phyloP scores from a whole-genome alignment of 225 moss, liverwort and hornwort genomes.

The Sphagnum tenellum region DNA sequence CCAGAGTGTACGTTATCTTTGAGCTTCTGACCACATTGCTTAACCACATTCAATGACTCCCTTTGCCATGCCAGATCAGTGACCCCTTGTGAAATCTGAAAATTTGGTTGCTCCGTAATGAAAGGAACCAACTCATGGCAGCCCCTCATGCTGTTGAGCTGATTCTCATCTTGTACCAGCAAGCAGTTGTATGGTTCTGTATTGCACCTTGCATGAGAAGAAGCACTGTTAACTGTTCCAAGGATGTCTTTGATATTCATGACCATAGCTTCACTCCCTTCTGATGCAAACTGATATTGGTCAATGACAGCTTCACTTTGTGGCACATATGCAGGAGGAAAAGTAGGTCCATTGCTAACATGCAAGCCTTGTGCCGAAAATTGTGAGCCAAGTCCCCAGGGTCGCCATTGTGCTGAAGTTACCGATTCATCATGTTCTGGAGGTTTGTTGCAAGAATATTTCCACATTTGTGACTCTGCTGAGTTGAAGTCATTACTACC shows the following conservation, averaged over 20 bases:
- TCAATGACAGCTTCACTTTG: neutral
- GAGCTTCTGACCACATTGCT: too few species aligned
- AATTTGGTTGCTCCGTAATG: neutral
- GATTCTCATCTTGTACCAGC: neutral
- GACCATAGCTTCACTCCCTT: neutral
- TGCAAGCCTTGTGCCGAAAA: neutral
- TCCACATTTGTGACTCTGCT: neutral
- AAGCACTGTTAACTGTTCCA: too few species aligned
- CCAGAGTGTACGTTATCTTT: too few species aligned
- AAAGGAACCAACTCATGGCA: slow-evolving; percentile 4
- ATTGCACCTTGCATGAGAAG: too few species aligned
- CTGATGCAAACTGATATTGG: neutral
- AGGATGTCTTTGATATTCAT: too few species aligned
- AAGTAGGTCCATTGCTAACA: neutral
- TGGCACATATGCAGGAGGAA: neutral
- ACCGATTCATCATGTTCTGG: too few species aligned
- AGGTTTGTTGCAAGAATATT: too few species aligned
- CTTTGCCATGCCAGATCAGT: neutral
- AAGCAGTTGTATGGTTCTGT: too few species aligned
- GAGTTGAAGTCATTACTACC: neutral
- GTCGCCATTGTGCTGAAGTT: too few species aligned
- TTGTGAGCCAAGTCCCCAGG: too few species aligned
- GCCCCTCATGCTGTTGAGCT: neutral
- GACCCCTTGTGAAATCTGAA: neutral
- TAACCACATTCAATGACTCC: neutral